Base-by-base conservation (phyloP, 1,284 basidiomycete genomes). In the Puccinia coronata region DNA sequence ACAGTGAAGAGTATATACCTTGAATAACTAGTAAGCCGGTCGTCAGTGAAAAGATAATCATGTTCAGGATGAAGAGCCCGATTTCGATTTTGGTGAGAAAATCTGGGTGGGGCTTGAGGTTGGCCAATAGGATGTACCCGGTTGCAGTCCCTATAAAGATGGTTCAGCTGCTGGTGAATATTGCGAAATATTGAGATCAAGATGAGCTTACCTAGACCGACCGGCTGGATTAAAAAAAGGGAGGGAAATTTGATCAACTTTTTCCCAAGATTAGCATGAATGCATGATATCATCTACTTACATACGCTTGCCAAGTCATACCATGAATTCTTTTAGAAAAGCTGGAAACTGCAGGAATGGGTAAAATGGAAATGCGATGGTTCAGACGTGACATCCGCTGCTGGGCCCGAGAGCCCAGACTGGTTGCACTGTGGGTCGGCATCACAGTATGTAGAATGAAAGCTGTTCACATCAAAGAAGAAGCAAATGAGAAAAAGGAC, bases 311-410 rank as follows among this genome's bases (percentile, higher is more conserved):
- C 74, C 74, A 77, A 39, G 57, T 61, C 16, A 77, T 77, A 41
- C 74, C 74, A 67, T 77, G 74, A 36, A 77, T 77, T 51, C 57
- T 39, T 65, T 77, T 77, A n/a, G 74, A 77, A 47, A 77, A 49
- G 61, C 49, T 70, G 20, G 67, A 70, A n/a, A 70, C 67, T 25
- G 67, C 49, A 25, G 67, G 67, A 47, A 70, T 18, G 5, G 67
- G 67, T 28, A 70, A 36, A 31, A 51, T 31, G n/a, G 67, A 70
- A 28, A 70, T 70, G 11, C 67, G 67, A 25, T 43, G 67, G 34
- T 70, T 70, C 18, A 70, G 47, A 49, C 67, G 67, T n/a, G 67
- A 70, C 67, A 70, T 70, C 11, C 67, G 67, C 67, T 70, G 67
- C 25, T 70, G 67, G 43, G 67, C 67, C 47, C 47, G 41, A 11